Evolutionary conservation across 805 yeast genomes (phyloP).

Genomic region (Ogataea dorogensis): DNA sequence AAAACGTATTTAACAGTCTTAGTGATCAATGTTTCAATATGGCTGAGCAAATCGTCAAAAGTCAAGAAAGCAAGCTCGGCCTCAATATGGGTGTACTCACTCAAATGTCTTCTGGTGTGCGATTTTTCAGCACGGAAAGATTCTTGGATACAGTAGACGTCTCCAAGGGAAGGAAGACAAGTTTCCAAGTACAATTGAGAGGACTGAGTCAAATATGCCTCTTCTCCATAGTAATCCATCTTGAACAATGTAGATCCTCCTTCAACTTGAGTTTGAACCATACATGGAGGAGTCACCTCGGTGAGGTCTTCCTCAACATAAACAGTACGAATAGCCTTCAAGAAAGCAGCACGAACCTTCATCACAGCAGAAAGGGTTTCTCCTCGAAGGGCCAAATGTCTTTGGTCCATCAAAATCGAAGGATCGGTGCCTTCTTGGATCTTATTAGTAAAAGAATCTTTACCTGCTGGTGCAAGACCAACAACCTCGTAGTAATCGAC

Average conservation of each 20-base stretch:
- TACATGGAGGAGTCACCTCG: constrained; percentile 98
- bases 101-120: constrained; percentile 96
- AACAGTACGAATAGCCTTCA: constrained; percentile 72
- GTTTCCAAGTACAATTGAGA: constrained; percentile 97
- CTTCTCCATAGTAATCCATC: constrained; percentile 93
- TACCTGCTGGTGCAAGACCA: constrained; percentile 95
- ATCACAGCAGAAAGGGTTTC: constrained; percentile 89
- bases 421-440: constrained; percentile 94
- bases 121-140: constrained; percentile 99
- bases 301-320: constrained; percentile 69
- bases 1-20: constrained; percentile 70
- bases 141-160: constrained; percentile 96
- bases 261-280: constrained; percentile 99
- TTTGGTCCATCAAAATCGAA: constrained; percentile 84
- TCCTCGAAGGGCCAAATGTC: constrained; percentile 96
- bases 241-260: constrained; percentile 97
- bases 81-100: constrained; percentile 97
- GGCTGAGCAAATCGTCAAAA: constrained; percentile 82
- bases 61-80: constrained; percentile 85
- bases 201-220: constrained; percentile 93
- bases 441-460: constrained; percentile 91
- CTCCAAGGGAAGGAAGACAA: constrained; percentile 93
- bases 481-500: constrained; percentile 88
- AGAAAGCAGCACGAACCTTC: constrained; percentile 86
- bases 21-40: constrained; percentile 77